Conservation (phyloP, 1,284 basidiomycete genomes). For the Amylostereum chailletii region DNA sequence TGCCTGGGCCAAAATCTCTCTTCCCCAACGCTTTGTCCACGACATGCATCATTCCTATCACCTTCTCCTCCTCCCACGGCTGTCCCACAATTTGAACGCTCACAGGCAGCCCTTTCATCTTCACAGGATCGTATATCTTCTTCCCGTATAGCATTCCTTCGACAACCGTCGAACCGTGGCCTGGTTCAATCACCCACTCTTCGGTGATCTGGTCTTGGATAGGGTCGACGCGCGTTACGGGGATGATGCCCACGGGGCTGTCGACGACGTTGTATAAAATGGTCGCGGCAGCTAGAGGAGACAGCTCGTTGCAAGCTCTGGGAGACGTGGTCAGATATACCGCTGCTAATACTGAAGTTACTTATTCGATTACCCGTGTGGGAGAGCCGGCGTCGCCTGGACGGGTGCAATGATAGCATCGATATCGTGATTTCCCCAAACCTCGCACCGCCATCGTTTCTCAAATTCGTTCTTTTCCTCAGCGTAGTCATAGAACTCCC, state of each 20-base stretch:
- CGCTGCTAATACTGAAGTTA: not conserved
- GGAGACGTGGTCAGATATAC: not conserved
- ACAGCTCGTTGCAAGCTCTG: constrained; percentile 40
- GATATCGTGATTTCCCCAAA: constrained; percentile 63
- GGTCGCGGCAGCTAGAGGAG: constrained; percentile 40
- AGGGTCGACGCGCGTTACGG: constrained; percentile 73
- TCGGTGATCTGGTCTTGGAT: constrained; percentile 49
- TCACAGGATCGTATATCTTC: constrained; percentile 58
- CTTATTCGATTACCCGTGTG: constrained; percentile 54
- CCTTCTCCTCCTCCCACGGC: constrained; percentile 82
- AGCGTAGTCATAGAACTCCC: constrained; percentile 43
- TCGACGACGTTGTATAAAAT: constrained; percentile 72
- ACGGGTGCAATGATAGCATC: constrained; percentile 76
- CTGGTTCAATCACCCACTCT: constrained; percentile 40
- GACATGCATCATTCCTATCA: constrained; percentile 75
- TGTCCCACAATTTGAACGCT: constrained; percentile 76
- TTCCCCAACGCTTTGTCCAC: constrained; percentile 59
- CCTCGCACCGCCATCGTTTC: constrained; percentile 24
- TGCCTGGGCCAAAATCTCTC: constrained; percentile 47
- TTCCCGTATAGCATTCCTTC: constrained; percentile 48
- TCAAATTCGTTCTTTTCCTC: constrained; percentile 40
- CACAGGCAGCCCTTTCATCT: constrained; percentile 76
- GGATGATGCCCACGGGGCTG: constrained; percentile 66
- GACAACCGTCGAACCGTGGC: constrained; percentile 43
- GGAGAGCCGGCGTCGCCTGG: constrained; percentile 63